Conservation (phyloP, 305 asterid species). For the Caryopteris hybrid region DNA sequence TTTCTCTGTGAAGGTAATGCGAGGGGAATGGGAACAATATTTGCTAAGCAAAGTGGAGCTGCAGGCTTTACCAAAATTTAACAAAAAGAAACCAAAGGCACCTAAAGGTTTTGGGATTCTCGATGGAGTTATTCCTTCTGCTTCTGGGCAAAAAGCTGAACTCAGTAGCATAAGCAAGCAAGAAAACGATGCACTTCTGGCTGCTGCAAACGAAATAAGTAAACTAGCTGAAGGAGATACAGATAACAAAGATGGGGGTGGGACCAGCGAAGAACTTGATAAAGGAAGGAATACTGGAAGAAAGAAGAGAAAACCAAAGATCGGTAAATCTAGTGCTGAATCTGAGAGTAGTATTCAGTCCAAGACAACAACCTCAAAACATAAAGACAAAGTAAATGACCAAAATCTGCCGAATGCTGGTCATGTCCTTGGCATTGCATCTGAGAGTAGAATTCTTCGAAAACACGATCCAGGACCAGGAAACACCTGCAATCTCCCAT, state of each 20-base stretch:
- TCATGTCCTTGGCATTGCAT: conserved; percentile 29
- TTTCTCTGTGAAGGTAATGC: conserved; percentile 66
- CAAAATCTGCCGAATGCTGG: conserved; percentile 19
- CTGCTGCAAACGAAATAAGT: conserved; percentile 70
- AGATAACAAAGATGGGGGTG: conserved; percentile 36
- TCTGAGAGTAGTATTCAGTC: conserved; percentile 40
- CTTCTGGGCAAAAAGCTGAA: conserved; percentile 72
- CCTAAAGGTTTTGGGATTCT: conserved; percentile 91
- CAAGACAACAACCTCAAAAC: conserved; percentile 30
- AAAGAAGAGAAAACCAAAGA: conserved; percentile 41
- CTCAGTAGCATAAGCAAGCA: conserved; percentile 70
- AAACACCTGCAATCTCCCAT: conserved; percentile 41
- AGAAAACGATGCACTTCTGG: conserved; percentile 86
- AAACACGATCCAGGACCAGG: conserved; percentile 49
- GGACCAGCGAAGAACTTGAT: conserved; percentile 31
- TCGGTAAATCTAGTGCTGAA: conserved; percentile 35
- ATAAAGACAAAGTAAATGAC: conserved; percentile 25
- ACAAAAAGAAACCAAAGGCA: conserved; percentile 72
- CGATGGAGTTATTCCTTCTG: conserved; percentile 60
- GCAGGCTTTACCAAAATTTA: conserved; percentile 73
- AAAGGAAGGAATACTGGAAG: conserved; percentile 37
- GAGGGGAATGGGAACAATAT: conserved; percentile 88
- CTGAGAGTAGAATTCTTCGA: conserved; percentile 38
- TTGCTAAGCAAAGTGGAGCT: conserved; percentile 90
- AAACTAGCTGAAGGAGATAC: conserved; percentile 45